Evolutionary conservation across 495 filamentous ascomycete species (phyloP), one percentile per base, ranked within the genome.

Genomic region (Saxispiralis lemnorum): DNA sequence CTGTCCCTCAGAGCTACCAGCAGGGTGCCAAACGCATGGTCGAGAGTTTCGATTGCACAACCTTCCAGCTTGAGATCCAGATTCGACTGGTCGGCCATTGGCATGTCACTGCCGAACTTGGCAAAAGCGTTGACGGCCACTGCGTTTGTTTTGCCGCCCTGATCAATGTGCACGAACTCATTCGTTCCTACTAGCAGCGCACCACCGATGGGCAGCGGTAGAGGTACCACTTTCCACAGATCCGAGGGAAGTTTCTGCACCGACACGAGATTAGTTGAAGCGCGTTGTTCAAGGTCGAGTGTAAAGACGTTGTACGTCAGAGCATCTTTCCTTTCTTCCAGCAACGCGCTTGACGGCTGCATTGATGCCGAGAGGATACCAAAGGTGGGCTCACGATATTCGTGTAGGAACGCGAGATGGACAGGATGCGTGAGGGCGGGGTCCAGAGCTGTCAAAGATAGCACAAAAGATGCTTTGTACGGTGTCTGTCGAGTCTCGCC

Each of bases 361-460:
- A 69, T 61, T 39, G 76, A 74, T 1, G 83, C 79, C 43, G 84
- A 92, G 35, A 97, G 63, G 49, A 97, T 84, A 31, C 89, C 89
- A 62, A 99, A 93, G 1, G 89, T 95, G 19, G 89, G 89, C 61
- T 94, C 89, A 46, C 89, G 78, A 59, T 96, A 99, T 64, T 95
- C 88, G 66, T 95, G 73, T 46, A 99, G 69, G 60, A 99, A 99
- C 32, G 82, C 76, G 53, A 99, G 70, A 52, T 89, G 84, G 58
- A 93, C 78, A 34, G 87, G 83, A 61, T 93, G 79, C 38, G 81
- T 71, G 46, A 96, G 69, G 44, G 71, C 76, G 51, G 86, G 82
- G 54, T 99, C 88, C 59, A 99, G 69, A 51, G 80, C 72, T 41
- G 84, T 79, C 57, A 93, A 65, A 39, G 84, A 77, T 45, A 93